Base-by-base conservation (phyloP, 2,329 filamentous ascomycete genomes). In the Fusarium devonianum region DNA sequence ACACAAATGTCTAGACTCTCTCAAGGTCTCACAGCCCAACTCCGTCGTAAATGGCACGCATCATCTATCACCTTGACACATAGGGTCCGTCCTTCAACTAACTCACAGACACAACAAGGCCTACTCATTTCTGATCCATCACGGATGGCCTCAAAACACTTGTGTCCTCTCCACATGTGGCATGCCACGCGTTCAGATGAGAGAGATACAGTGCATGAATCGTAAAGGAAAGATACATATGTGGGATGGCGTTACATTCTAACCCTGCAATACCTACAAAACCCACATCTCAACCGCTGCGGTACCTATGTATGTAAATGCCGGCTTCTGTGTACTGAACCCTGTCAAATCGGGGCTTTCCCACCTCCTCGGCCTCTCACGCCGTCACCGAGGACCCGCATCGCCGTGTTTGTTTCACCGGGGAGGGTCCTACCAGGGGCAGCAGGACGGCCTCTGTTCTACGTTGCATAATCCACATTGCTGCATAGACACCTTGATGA, bases 141-240 rank as follows among this genome's bases (percentile, higher is more conserved):
- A 45, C 38, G 37, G 48, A 42, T 37, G 43, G 37, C 51, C 52
- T 39, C 33, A 35, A 54, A 26, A 8, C 38, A 32, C 17, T 22
- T 28, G 37, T 30, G 10, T 16, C 10, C 26, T 40, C 30, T 5
- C 40, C 50, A 59, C 46, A 56, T 46, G 36, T 50, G 10, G 49
- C 44, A 34, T 58, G 49, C 54, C 55, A 58, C 55, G 55, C 55
- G 55, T 58, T 56, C 55, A 51, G 32, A 45, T 19, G 19, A 32
- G 38, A 34, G 12, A 16, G 33, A 47, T 50, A 58, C 54, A 51
- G 54, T 55, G 54, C 50, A 59, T 56, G 41, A 47, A 52, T 32
- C 35, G 33, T 32, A 28, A 38, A 36, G 22, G 21, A 29, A 34
- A 37, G 38, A n/a, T n/a, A n/a, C n/a, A n/a, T n/a, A n/a, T n/a